Evolutionary conservation across 768 basidiomycete species (phyloP).

Genomic region (Termitomyces sp.): DNA sequence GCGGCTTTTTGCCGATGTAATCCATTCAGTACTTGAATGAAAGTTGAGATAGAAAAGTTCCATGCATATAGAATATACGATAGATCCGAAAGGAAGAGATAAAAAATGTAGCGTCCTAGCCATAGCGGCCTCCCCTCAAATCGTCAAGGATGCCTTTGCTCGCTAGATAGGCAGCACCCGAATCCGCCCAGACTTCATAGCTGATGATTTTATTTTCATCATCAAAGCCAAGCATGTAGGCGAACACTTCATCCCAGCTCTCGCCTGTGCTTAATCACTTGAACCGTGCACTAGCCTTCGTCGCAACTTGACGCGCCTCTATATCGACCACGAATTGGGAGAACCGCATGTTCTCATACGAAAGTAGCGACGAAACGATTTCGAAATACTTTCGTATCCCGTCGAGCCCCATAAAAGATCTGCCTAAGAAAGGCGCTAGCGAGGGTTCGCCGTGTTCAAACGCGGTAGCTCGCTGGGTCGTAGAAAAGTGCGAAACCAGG

Average conservation of each 20-base stretch:
- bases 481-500: constrained; percentile 48
- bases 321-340: constrained; percentile 50
- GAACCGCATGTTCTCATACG: constrained; percentile 49
- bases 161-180: constrained; percentile 59
- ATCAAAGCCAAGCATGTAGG: constrained; percentile 58
- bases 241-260: constrained; percentile 59
- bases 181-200: constrained; percentile 69
- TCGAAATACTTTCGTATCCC: constrained; percentile 47
- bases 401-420: constrained; percentile 35
- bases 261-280: constrained; percentile 49
- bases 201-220: constrained; percentile 45
- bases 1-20: constrained; percentile 67
- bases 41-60: neutral
- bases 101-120: neutral
- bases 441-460: constrained; percentile 49
- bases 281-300: constrained; percentile 50
- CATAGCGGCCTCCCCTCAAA: constrained; percentile 7
- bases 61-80: neutral
- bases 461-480: constrained; percentile 33
- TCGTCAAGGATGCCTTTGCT: constrained; percentile 40
- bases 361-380: constrained; percentile 37
- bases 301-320: constrained; percentile 44
- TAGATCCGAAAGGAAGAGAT: too few relatives aligned
- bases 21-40: constrained; percentile 41
- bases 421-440: constrained; percentile 60